phyloP scores from a whole-genome alignment of 2,329 filamentous ascomycete genomes.

The Trichoderma sp. region DNA sequence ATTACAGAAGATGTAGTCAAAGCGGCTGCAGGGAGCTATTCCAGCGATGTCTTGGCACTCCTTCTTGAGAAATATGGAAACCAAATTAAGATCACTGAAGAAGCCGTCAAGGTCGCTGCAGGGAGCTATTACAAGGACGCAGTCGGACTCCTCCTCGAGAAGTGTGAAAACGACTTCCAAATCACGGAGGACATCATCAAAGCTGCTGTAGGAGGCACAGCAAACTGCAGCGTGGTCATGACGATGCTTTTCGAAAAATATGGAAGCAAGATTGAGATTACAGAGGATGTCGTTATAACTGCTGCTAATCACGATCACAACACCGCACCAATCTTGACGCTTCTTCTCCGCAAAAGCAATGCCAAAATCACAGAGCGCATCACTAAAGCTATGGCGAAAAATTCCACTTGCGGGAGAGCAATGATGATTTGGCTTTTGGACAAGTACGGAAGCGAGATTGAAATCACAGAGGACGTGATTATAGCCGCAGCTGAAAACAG shows the following conservation, averaged over 20 bases:
- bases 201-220: neutral
- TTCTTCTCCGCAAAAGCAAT: neutral
- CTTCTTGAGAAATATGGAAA: neutral
- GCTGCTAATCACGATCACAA: neutral
- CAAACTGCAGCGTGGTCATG: neutral
- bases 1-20: neutral
- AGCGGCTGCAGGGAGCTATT: neutral
- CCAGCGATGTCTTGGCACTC: neutral
- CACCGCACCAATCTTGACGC: neutral
- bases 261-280: neutral
- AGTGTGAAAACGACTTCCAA: neutral
- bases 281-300: neutral
- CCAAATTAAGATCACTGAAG: neutral
- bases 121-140: neutral
- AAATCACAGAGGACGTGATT: neutral
- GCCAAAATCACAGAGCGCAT: neutral
- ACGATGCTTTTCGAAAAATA: neutral
- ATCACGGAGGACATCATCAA: neutral
- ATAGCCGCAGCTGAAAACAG: neutral
- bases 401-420: neutral
- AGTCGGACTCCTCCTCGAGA: neutral
- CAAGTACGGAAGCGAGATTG: neutral
- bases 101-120: neutral
- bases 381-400: neutral
- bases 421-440: neutral